Conservation (phyloP, 495 filamentous ascomycete genomes). For the Podospora fimiseda region DNA sequence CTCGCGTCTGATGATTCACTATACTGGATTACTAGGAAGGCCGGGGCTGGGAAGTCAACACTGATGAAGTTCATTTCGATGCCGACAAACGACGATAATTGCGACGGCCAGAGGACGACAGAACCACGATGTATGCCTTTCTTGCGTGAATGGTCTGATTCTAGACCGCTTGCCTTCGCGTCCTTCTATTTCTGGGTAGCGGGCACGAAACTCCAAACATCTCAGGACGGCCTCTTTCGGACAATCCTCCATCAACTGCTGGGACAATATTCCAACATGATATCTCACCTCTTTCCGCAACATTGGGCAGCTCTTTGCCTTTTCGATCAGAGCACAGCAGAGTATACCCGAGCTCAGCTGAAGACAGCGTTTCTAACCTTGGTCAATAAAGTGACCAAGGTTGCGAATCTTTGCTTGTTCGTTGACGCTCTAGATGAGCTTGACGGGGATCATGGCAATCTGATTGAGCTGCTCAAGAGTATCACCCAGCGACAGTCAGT, state of each 20-base stretch:
- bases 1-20: neutral
- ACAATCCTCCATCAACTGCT: conserved; percentile 16
- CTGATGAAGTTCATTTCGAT: conserved; percentile 7
- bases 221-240: conserved; percentile 14
- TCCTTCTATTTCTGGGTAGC: conserved; percentile 22
- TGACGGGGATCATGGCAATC: conserved; percentile 20
- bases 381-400: neutral
- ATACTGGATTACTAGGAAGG: conserved; percentile 7
- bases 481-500: conserved; percentile 11
- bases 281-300: conserved; percentile 16
- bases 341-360: conserved; percentile 3
- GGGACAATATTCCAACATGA: conserved; percentile 4
- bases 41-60: conserved; percentile 5
- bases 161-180: conserved; percentile 1
- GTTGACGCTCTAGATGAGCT: conserved; percentile 35
- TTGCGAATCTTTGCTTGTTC: neutral
- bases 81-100: neutral
- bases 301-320: conserved; percentile 15
- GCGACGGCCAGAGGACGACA: too few species aligned
- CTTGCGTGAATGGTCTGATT: conserved; percentile 3
- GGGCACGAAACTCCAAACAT: conserved; percentile 16
- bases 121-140: neutral
- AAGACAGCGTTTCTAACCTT: neutral
- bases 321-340: neutral
- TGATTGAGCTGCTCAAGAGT: conserved; percentile 19